These are phyloP conservation scores for Neoscytalidium dimidiatum DNA, from an alignment of 2,329 filamentous ascomycete species.

Conservation along the genomic window DNA sequence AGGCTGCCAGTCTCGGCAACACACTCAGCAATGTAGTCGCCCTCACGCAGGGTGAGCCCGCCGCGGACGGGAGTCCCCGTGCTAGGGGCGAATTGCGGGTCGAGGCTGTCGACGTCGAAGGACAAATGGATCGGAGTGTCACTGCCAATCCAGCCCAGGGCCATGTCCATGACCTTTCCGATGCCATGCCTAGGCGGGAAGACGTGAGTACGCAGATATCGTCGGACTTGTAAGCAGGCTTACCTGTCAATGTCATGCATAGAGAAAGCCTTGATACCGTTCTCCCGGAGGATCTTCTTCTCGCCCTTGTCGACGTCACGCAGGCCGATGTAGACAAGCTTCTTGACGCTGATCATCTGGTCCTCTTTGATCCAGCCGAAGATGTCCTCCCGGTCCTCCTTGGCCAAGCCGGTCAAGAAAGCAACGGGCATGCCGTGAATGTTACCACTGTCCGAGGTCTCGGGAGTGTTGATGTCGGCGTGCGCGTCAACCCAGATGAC, in stretches of 20 bases:
- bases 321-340: constrained; percentile 95
- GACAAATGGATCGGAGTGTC: constrained; percentile 97
- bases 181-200: constrained; percentile 73
- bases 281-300: constrained; percentile 85
- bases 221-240: constrained; percentile 29
- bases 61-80: constrained; percentile 94
- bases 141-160: constrained; percentile 88
- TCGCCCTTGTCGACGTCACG: constrained; percentile 91
- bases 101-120: constrained; percentile 94
- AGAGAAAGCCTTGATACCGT: constrained; percentile 92
- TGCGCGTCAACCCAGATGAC: constrained; percentile 99
- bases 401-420: constrained; percentile 84
- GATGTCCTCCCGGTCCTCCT: constrained; percentile 71
- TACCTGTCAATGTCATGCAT: constrained; percentile 97
- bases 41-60: constrained; percentile 89
- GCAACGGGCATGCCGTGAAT: constrained; percentile 97
- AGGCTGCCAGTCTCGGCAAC: constrained; percentile 59
- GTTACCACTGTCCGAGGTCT: constrained; percentile 86
- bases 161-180: constrained; percentile 95
- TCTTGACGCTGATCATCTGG: constrained; percentile 69
- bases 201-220: constrained; percentile 15
- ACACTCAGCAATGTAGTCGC: constrained; percentile 88
- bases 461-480: constrained; percentile 95
- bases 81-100: constrained; percentile 94
- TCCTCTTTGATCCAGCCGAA: constrained; percentile 89